Conservation (phyloP, 164 flowering plant genomes). For the Pachysandra terminalis region DNA sequence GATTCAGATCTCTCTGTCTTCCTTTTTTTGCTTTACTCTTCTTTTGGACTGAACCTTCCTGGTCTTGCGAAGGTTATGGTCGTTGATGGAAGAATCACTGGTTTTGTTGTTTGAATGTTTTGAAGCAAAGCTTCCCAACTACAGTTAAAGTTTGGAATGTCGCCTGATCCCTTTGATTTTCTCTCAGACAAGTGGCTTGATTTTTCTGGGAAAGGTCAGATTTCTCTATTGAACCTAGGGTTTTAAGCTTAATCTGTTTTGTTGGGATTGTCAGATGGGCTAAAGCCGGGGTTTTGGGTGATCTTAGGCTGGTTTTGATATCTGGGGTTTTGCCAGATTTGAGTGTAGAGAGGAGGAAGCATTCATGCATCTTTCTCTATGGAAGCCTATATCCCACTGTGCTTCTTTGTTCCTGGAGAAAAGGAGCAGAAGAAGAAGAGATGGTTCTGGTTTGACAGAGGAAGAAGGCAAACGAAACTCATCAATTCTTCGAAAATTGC, state of each 20-base stretch:
- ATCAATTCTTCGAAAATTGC: slow-evolving; percentile 38
- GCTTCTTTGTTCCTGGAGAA: slow-evolving; percentile 48
- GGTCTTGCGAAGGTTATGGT: background rate
- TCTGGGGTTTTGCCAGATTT: slow-evolving; percentile 18
- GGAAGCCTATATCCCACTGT: slow-evolving; percentile 73
- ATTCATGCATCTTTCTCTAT: slow-evolving; percentile 86
- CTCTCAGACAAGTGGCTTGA: slow-evolving; percentile 6
- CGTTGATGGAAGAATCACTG: background rate
- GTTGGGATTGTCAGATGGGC: slow-evolving; percentile 24
- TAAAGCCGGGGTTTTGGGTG: slow-evolving; percentile 14
- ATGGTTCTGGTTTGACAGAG: slow-evolving; percentile 33
- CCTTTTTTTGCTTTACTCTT: background rate
- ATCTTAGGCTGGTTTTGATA: slow-evolving; percentile 10
- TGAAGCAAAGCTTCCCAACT: slow-evolving; percentile 10
- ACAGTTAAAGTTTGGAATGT: no score
- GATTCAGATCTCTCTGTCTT: background rate
- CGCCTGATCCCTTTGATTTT: background rate
- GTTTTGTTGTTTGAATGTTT: slow-evolving; percentile 11
- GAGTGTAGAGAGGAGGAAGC: slow-evolving; percentile 21
- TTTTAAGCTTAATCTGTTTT: slow-evolving; percentile 14
- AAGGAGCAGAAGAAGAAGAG: slow-evolving; percentile 46
- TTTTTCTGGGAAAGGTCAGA: slow-evolving; percentile 19
- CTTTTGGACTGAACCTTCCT: background rate
- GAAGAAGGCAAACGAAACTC: slow-evolving; percentile 35
- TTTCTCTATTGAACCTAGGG: slow-evolving; percentile 12